Evolutionary conservation across 805 yeast genomes (phyloP).

Genomic region (Candida manassasensis): DNA sequence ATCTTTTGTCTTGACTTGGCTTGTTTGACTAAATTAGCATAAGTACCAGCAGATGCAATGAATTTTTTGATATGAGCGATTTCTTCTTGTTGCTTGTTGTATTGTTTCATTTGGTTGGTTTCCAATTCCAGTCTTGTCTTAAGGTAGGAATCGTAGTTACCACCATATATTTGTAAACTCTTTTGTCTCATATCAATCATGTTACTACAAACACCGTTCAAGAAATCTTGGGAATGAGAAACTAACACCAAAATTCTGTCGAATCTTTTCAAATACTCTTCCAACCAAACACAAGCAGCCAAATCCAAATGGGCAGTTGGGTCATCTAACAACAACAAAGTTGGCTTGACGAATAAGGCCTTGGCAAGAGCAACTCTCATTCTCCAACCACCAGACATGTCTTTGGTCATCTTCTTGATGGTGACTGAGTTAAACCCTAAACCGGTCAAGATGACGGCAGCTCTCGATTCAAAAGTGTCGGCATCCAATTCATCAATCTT

Average conservation of each 20-base stretch:
- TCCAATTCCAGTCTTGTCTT: constrained; percentile 93
- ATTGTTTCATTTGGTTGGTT: constrained; percentile 97
- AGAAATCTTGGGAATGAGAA: constrained; percentile 98
- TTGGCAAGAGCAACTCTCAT: constrained; percentile 99
- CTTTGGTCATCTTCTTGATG: constrained; percentile 90
- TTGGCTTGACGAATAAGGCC: constrained; percentile 97
- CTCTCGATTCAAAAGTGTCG: constrained; percentile 91
- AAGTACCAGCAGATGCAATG: constrained; percentile 99
- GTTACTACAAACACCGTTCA: constrained; percentile 96
- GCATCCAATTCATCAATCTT: constrained; percentile 96
- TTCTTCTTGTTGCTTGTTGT: constrained; percentile 97
- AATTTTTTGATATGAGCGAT: constrained; percentile 96
- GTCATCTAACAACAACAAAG: constrained; percentile 89
- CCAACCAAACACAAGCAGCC: constrained; percentile 99
- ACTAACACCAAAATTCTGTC: constrained; percentile 91
- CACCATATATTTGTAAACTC: constrained; percentile 77
- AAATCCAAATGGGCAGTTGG: constrained; percentile 99
- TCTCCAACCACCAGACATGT: constrained; percentile 99
- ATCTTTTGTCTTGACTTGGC: constrained; percentile 99
- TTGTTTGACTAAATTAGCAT: constrained; percentile 96
- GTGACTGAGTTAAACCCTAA: constrained; percentile 88
- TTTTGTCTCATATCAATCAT: constrained; percentile 96
- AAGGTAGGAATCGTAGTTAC: constrained; percentile 95
- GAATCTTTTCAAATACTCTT: constrained; percentile 91
- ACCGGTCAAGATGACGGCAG: constrained; percentile 94